Evolutionary conservation across 495 filamentous ascomycete species (phyloP), one percentile per base, ranked within the genome.

Genomic region (Collariella sp.): DNA sequence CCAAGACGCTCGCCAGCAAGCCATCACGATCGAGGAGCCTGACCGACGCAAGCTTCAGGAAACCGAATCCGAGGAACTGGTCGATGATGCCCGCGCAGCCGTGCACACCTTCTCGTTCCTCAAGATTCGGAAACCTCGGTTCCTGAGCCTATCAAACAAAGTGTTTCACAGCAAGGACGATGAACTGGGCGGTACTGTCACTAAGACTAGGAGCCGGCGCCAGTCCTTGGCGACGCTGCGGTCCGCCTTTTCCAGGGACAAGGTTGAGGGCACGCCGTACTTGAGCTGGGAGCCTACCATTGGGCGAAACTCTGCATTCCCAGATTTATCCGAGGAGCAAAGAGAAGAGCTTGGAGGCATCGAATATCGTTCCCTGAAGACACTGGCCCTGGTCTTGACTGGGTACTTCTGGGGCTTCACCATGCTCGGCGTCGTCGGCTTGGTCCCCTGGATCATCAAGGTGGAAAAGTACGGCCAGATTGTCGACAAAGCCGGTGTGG

Each of bases 321-420:
- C 93, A 7, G 87, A 90, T 65, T 70, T 97, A 46, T 88, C 84
- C 0, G 87, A 94, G 65, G 88, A 88, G 54, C 91, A 97, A 68
- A 78, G 90, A 45, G 88, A 97, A 59, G 91, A 97, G 64, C 74
- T 97, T 12, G 91, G 91, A 3, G 91, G 91, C 12, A 95, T 96
- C 42, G 91, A 97, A 70, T 97, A 97, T 63, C 81, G 91, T 7
- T 85, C 90, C 0, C 70, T 96, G 40, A 96, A 96, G 67, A 88
- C 88, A 6, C 67, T 97, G 34, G 85, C 87, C 1, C 68, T 86
- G 40, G 82, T 95, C 23, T 72, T 96, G 45, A 80, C 84, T 2
- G 69, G 70, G 9, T 97, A 97, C 68, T 95, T 84, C 62, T 74
- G 85, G 54, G 75, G 79, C 15, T 90, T 93, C 58, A 83, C 85